A percentile compares a stretch with the other conserved stretches of the same genome.
Conservation (phyloP, 805 yeast species). For the Osmozyma mogii region DNA sequence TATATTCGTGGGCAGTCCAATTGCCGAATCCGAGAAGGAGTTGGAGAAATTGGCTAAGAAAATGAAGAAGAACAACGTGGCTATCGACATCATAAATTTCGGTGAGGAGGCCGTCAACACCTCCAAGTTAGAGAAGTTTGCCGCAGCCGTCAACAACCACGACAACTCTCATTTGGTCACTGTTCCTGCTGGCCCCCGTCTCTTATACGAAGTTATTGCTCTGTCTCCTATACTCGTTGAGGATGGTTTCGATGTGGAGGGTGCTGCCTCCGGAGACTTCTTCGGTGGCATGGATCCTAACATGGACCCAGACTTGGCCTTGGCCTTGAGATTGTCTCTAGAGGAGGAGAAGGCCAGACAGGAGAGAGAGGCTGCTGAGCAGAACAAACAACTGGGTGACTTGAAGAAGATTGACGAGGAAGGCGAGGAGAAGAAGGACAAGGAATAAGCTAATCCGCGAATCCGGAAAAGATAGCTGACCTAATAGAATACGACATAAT, state of each 20-base stretch:
- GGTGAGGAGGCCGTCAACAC: slow-evolving; percentile 83
- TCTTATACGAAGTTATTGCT: slow-evolving; percentile 74
- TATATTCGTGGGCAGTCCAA: slow-evolving; percentile 84
- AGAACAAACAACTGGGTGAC: slow-evolving; percentile 15
- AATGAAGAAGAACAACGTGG: slow-evolving; percentile 87
- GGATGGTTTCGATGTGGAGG: slow-evolving; percentile 49
- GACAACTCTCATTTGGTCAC: slow-evolving; percentile 79
- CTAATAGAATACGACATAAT: no score
- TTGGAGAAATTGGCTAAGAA: slow-evolving; percentile 81
- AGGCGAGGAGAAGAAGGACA: slow-evolving; percentile 13
- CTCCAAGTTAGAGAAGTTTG: slow-evolving; percentile 69
- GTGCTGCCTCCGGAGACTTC: slow-evolving; percentile 31
- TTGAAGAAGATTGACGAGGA: slow-evolving; percentile 27
- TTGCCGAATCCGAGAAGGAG: slow-evolving; percentile 59
- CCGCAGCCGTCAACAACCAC: slow-evolving; percentile 63
- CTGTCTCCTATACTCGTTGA: slow-evolving; percentile 66
- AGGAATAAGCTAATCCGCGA: no score
- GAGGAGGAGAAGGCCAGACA: slow-evolving; percentile 94
- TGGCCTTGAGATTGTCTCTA: slow-evolving; percentile 87
- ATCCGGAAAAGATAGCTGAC: no score
- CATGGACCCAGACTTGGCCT: slow-evolving; percentile 94
- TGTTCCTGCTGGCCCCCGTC: slow-evolving; percentile 80
- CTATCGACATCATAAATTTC: slow-evolving; percentile 83
- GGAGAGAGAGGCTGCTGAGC: slow-evolving; percentile 53
- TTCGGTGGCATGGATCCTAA: slow-evolving; percentile 58